Evolutionary conservation across 1,284 basidiomycete species (phyloP).

Genomic region (Retiboletus flavoniger): DNA sequence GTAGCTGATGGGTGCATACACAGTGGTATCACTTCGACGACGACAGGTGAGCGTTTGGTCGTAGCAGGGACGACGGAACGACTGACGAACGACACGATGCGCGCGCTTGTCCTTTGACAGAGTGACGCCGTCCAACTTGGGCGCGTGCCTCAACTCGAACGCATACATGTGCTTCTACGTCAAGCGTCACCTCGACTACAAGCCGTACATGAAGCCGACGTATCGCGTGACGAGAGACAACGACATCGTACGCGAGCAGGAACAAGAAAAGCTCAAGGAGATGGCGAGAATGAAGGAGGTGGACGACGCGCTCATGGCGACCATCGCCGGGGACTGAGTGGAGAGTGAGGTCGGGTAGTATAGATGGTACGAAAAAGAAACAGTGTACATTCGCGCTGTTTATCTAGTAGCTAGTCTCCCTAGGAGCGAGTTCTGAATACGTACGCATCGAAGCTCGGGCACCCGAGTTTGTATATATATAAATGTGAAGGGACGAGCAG

Average conservation of each 20-base stretch:
- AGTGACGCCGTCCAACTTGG: slow-evolving; percentile 69
- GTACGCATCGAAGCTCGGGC: slow-evolving; percentile 9
- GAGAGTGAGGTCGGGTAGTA: not conserved
- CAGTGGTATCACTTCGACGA: slow-evolving; percentile 97
- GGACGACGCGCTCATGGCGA: slow-evolving; percentile 58
- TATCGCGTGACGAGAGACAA: slow-evolving; percentile 70
- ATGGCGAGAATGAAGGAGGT: slow-evolving; percentile 57
- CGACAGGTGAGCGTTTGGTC: slow-evolving; percentile 63
- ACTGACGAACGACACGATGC: slow-evolving; percentile 1
- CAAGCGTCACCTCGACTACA: slow-evolving; percentile 82
- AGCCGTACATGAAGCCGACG: slow-evolving; percentile 61
- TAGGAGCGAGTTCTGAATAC: slow-evolving; percentile 8
- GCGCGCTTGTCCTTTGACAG: too few species aligned
- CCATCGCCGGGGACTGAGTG: slow-evolving; percentile 33
- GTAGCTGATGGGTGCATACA: slow-evolving; percentile 6
- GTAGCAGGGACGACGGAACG: too few species aligned
- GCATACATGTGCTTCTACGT: slow-evolving; percentile 95
- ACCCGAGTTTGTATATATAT: slow-evolving; percentile 9
- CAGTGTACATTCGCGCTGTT: slow-evolving; percentile 20
- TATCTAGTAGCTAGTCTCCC: slow-evolving; percentile 17
- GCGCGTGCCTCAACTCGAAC: slow-evolving; percentile 61
- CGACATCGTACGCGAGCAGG: slow-evolving; percentile 63
- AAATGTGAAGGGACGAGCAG: not conserved
- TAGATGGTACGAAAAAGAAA: not conserved
- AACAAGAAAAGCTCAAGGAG: slow-evolving; percentile 37